Percentiles rank a stretch among this genome's conserved stretches.
Evolutionary conservation across 2,329 filamentous ascomycete genomes (phyloP).

Genomic region (Pseudogymnoascus sp.): DNA sequence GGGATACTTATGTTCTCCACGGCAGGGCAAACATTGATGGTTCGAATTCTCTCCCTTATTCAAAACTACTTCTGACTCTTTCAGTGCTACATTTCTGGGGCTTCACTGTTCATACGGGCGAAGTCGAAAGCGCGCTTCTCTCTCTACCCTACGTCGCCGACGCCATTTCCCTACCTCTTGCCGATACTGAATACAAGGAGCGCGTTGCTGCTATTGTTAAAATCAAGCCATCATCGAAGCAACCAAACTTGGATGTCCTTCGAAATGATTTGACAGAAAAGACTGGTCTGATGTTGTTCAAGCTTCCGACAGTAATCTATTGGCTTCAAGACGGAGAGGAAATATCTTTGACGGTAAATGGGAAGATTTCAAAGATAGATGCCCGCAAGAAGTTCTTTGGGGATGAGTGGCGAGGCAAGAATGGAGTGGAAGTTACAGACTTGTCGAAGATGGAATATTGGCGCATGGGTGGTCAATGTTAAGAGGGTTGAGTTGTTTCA

Average conservation of each 20-base stretch:
- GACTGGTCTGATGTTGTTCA: slow-evolving; percentile 16
- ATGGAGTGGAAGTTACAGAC: slow-evolving; percentile 15
- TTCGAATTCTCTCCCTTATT: slow-evolving; percentile 9
- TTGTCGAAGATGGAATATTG: slow-evolving; percentile 17
- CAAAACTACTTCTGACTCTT: slow-evolving; percentile 10
- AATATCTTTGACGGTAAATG: slow-evolving; percentile 15
- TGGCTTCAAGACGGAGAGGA: slow-evolving; percentile 17
- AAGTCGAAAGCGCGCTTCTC: slow-evolving; percentile 17
- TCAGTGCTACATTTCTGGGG: slow-evolving; percentile 20
- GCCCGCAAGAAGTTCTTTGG: slow-evolving; percentile 17
- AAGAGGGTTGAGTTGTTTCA: neutral
- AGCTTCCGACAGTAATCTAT: slow-evolving; percentile 17
- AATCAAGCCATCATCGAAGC: slow-evolving; percentile 11
- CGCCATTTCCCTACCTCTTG: slow-evolving; percentile 15
- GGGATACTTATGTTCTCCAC: slow-evolving; percentile 16
- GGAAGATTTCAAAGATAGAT: slow-evolving; percentile 17
- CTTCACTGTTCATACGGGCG: slow-evolving; percentile 17
- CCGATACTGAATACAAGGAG: slow-evolving; percentile 15
- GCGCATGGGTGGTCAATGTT: slow-evolving; percentile 19
- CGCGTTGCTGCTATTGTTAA: slow-evolving; percentile 17
- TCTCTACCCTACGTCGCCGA: slow-evolving; percentile 15
- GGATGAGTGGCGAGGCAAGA: slow-evolving; percentile 12
- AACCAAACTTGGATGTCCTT: slow-evolving; percentile 12
- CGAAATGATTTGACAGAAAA: slow-evolving; percentile 14
- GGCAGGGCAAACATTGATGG: slow-evolving; percentile 18